Percentiles rank a stretch among this genome's conserved stretches.
Evolutionary conservation across 2,329 filamentous ascomycete species (phyloP).

Genomic region (Sporothrix dimorphospora): DNA sequence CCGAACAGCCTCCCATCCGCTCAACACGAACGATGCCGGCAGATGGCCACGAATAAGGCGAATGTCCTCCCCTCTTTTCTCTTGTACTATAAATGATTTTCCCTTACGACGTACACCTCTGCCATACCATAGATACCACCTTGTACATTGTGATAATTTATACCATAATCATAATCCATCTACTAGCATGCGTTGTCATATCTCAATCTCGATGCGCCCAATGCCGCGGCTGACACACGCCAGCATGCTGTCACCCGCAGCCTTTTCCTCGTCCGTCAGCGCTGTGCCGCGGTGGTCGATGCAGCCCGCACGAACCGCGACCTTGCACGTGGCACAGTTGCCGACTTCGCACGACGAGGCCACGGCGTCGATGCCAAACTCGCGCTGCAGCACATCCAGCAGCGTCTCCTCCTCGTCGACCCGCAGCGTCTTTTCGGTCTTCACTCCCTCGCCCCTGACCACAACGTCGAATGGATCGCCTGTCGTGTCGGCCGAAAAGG

Average conservation of each 20-base stretch:
- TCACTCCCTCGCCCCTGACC: conserved; percentile 40
- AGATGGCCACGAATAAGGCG: not conserved
- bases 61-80: not conserved
- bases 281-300: conserved; percentile 56
- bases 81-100: not conserved
- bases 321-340: conserved; percentile 58
- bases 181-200: conserved; percentile 39
- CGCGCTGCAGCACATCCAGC: conserved; percentile 51
- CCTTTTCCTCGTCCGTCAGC: conserved; percentile 50
- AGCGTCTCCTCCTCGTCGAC: conserved; percentile 55
- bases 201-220: conserved; percentile 53
- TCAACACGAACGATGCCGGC: not conserved
- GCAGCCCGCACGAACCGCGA: conserved; percentile 47
- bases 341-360: conserved; percentile 58
- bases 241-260: conserved; percentile 46
- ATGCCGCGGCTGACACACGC: conserved; percentile 58
- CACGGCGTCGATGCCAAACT: conserved; percentile 47
- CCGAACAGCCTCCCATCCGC: not conserved
- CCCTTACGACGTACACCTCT: not conserved
- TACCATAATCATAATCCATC: not conserved
- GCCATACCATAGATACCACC: not conserved
- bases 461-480: conserved; percentile 65
- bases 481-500: conserved; percentile 56
- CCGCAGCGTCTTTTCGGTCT: conserved; percentile 40
- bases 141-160: not conserved